Base-by-base conservation (phyloP, 768 basidiomycete genomes). In the Russula dissimulans region DNA sequence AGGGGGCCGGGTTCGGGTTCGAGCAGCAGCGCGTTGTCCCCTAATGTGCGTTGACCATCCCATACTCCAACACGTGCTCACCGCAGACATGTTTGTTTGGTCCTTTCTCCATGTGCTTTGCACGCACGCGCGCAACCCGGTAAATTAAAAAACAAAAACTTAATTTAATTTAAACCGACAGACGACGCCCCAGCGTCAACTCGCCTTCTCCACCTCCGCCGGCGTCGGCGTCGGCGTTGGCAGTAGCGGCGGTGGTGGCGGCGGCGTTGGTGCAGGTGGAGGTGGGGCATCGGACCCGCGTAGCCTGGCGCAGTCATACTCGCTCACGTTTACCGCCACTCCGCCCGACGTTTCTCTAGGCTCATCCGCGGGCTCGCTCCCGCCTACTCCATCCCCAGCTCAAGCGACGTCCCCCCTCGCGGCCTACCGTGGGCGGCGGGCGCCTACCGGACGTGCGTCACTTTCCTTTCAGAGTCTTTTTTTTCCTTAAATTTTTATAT, bases 371-470 rank as follows among this genome's bases (percentile, higher is more conserved):
- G 49, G 57, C 36, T 66, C 65, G 3, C 49, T 66, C 31, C 65
- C 63, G 0, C 49, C 65, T n/a, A 57, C 65, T 2, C 65, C 65
- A 4, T 66, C 63, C 3, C 64, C 60, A 11, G 15, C 44, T 2
- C 59, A 59, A 32, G 43, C 54, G 5, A 34, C 29, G 0, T 65
- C 62, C 1, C 64, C 64, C 7, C 57, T 65, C 22, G 65, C 58
- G n/a, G 59, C 65, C 9, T 66, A 66, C 41, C 65, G 65, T 15
- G 65, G 65, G 7, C 65, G 65, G 26, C 59, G 65, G 18, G 63
- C 59, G 18, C 54, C 55, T 32, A 56, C 62, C 15, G 65, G 63
- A 26, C 65, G 65, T 66, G 48, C 50, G 65, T 64, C 42, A 10
- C 18, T 32, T 56, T 56, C 8, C 29, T 4, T 9, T 36, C 26